phyloP scores from a whole-genome alignment of 495 filamentous ascomycete genomes.

The Penicillium soppii region DNA sequence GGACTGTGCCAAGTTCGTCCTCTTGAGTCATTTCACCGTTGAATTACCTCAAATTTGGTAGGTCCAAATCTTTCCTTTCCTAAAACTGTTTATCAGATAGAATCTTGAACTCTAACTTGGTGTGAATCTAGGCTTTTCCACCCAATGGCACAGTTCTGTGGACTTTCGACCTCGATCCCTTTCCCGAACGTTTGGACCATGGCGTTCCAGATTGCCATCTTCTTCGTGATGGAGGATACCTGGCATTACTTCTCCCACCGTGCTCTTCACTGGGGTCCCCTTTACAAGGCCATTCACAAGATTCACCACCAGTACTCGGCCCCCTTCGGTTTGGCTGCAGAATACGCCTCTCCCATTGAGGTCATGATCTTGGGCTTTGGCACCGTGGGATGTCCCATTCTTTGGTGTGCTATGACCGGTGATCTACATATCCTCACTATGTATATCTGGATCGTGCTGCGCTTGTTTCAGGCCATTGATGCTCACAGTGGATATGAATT shows the following conservation, averaged over 20 bases:
- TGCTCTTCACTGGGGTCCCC: conserved; percentile 88
- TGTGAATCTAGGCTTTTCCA: conserved; percentile 73
- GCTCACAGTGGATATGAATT: conserved; percentile 97
- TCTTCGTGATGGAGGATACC: conserved; percentile 94
- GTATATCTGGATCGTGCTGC: conserved; percentile 93
- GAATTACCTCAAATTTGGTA: conserved; percentile 97
- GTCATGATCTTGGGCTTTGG: conserved; percentile 97
- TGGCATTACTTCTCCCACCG: conserved; percentile 99
- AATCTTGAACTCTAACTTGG: not conserved
- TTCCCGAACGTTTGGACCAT: conserved; percentile 85
- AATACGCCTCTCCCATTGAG: conserved; percentile 97
- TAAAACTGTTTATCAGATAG: not conserved
- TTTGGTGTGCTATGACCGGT: conserved; percentile 80
- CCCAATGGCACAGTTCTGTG: conserved; percentile 92
- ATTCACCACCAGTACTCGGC: conserved; percentile 98
- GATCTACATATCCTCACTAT: conserved; percentile 94
- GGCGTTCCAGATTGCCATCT: conserved; percentile 86
- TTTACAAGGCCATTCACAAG: conserved; percentile 96
- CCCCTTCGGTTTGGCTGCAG: conserved; percentile 92
- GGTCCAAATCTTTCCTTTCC: conserved; percentile 6
- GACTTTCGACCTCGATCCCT: conserved; percentile 82
- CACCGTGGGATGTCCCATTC: conserved; percentile 76
- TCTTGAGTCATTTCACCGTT: conserved; percentile 92
- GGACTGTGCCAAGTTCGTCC: conserved; percentile 87
- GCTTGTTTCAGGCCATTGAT: conserved; percentile 97